Percentiles rank a stretch among this genome's conserved stretches.
phyloP scores from a whole-genome alignment of 2,329 filamentous ascomycete species.

The Ramularia collo-cygni region DNA sequence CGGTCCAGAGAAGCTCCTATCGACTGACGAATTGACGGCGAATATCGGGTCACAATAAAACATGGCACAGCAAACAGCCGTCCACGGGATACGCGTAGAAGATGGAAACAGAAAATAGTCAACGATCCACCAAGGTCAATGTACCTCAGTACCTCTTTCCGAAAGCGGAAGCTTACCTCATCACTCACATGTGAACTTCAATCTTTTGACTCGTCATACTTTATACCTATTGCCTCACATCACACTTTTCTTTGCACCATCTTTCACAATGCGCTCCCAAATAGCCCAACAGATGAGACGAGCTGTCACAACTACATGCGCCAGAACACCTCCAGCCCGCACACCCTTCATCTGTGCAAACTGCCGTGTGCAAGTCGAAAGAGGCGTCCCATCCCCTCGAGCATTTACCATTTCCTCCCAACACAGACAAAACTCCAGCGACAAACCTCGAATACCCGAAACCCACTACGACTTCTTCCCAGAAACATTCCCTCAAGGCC shows the following conservation, averaged over 20 bases:
- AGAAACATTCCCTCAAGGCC: constrained; percentile 64
- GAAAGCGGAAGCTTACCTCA: too few species aligned
- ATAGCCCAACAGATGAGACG: too few species aligned
- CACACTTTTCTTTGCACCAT: not conserved
- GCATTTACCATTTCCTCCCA: constrained; percentile 3
- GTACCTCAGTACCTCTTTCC: too few species aligned
- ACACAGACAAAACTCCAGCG: constrained; percentile 7
- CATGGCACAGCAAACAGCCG: not conserved
- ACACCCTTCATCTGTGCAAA: constrained; percentile 17
- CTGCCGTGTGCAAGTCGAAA: constrained; percentile 9
- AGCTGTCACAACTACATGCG: not conserved
- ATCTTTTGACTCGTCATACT: too few species aligned
- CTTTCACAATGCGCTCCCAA: not conserved
- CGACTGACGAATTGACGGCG: constrained; percentile 22
- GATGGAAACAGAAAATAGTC: not conserved
- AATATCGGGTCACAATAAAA: constrained; percentile 6
- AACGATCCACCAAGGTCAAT: too few species aligned
- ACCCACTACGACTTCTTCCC: constrained; percentile 90
- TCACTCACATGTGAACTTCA: too few species aligned
- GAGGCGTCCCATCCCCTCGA: not conserved
- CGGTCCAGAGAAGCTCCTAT: constrained; percentile 42
- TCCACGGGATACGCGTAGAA: not conserved
- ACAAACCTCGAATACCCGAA: constrained; percentile 21
- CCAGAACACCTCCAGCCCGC: not conserved
- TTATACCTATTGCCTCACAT: not conserved